These are phyloP conservation scores for Coccomyxa subellipsoidea DNA, from an alignment of 163 green algal species.

Conservation along the genomic window DNA sequence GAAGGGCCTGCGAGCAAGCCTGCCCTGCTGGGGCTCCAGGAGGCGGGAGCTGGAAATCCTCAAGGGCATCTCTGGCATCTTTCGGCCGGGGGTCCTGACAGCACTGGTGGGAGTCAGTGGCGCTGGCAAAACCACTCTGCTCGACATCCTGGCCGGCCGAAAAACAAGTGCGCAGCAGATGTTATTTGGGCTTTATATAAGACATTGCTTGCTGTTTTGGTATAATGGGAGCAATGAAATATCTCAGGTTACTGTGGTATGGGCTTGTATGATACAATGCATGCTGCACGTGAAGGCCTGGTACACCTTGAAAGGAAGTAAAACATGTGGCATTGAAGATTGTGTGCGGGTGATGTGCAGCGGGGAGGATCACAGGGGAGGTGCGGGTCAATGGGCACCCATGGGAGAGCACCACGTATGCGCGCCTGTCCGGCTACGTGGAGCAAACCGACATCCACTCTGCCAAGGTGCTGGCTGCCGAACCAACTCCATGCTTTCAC, in stretches of 20 bases:
- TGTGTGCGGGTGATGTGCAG: constrained; percentile 16
- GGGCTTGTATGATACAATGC: background rate
- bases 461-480: too few relatives aligned
- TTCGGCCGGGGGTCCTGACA: constrained; percentile 64
- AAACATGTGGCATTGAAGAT: background rate
- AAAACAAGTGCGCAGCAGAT: constrained; percentile 39
- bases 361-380: constrained; percentile 50
- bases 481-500: too few relatives aligned
- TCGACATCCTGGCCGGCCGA: constrained; percentile 68
- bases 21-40: background rate
- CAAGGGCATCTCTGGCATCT: constrained; percentile 55
- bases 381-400: constrained; percentile 62
- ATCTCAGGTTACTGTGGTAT: too few relatives aligned
- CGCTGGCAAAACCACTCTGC: constrained; percentile 79
- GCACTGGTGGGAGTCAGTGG: constrained; percentile 59
- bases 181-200: too few relatives aligned
- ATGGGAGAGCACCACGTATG: constrained; percentile 55
- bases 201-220: too few relatives aligned
- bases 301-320: background rate
- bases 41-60: constrained; percentile 58
- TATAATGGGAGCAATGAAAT: too few relatives aligned
- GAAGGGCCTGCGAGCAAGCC: background rate
- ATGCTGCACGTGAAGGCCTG: background rate
- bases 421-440: constrained; percentile 58
- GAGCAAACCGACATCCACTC: constrained; percentile 49